Base-by-base conservation (phyloP, 2,329 filamentous ascomycete genomes). In the Xylariaceae sp. region DNA sequence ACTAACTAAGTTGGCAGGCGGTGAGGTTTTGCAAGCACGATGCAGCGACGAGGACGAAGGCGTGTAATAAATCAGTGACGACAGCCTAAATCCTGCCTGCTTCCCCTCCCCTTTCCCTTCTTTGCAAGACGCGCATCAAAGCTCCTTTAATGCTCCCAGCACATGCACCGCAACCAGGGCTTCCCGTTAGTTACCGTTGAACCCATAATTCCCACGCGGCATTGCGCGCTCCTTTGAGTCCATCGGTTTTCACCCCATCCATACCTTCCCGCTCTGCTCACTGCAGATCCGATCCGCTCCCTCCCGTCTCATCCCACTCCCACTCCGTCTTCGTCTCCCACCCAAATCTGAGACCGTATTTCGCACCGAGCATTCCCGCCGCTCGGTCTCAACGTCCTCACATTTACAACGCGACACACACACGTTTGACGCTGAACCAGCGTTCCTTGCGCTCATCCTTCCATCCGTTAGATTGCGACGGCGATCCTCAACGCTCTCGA, bases 21-120 rank as follows among this genome's bases (percentile, higher is more conserved):
- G 65, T 66, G 51, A 60, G 58, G 10, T 47, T 64, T 59, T 61
- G 45, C 45, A 54, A 55, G 51, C 53, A 52, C 61, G 17, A 54
- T 44, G 44, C 62, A 55, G 49, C 61, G 55, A 59, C 61, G 56
- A 61, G 58, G 51, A 51, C 45, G 58, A 58, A 51, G 53, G 41
- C 53, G n/a, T 30, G 45, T 44, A 53, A 39, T 18, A 53, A 58
- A 54, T 45, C 41, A 45, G 58, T 50, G 53, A 58, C 59, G 57
- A 58, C 57, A 61, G 56, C 57, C 54, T 48, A 55, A 60, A 15
- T 23, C 37, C 57, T 48, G 30, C 30, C 18, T 60, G 41, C 48
- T 44, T 53, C 41, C 13, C 41, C 41, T n/a, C 13, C 41, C 41
- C 41, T n/a, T 45, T 45, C 41, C 41, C 51, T 51, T 61, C 54